Conservation (phyloP, 2,329 filamentous ascomycete genomes). For the Septoria petroselini region DNA sequence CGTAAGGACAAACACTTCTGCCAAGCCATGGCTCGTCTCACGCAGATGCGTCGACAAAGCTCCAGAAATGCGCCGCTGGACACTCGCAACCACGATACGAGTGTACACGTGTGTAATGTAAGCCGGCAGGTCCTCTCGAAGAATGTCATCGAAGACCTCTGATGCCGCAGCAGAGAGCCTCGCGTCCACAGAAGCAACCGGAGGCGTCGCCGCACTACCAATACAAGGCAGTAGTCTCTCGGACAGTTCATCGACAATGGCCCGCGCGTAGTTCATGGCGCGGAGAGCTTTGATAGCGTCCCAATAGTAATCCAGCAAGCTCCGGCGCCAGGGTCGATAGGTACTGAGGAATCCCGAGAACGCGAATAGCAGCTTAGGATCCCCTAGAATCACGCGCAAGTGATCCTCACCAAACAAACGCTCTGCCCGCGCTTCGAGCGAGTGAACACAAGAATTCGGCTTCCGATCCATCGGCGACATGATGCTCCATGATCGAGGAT, state of each 20-base stretch:
- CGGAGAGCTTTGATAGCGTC: slow-evolving; percentile 58
- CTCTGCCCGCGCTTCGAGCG: slow-evolving; percentile 18
- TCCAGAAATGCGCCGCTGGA: slow-evolving; percentile 64
- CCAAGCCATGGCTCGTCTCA: slow-evolving; percentile 67
- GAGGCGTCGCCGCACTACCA: slow-evolving; percentile 4
- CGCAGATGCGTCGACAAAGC: slow-evolving; percentile 61
- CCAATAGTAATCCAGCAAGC: slow-evolving; percentile 19
- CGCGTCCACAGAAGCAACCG: slow-evolving; percentile 43
- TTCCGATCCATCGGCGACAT: slow-evolving; percentile 13
- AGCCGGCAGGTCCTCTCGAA: slow-evolving; percentile 65
- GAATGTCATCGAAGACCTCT: slow-evolving; percentile 61
- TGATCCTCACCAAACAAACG: slow-evolving; percentile 19
- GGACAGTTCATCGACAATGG: slow-evolving; percentile 57
- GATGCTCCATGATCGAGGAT: slow-evolving; percentile 20
- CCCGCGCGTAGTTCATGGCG: slow-evolving; percentile 68
- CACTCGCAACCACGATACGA: slow-evolving; percentile 63
- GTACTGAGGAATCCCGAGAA: slow-evolving; percentile 15
- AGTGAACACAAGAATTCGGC: slow-evolving; percentile 26
- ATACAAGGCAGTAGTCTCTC: slow-evolving; percentile 44
- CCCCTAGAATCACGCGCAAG: slow-evolving; percentile 18
- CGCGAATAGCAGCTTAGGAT: slow-evolving; percentile 12
- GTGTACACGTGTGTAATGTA: slow-evolving; percentile 68
- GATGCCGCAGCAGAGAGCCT: slow-evolving; percentile 60
- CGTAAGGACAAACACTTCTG: slow-evolving; percentile 72
- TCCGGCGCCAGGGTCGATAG: slow-evolving; percentile 17